Evolutionary conservation across 2,329 filamentous ascomycete genomes (phyloP).

Genomic region (Monosporascus sp.): DNA sequence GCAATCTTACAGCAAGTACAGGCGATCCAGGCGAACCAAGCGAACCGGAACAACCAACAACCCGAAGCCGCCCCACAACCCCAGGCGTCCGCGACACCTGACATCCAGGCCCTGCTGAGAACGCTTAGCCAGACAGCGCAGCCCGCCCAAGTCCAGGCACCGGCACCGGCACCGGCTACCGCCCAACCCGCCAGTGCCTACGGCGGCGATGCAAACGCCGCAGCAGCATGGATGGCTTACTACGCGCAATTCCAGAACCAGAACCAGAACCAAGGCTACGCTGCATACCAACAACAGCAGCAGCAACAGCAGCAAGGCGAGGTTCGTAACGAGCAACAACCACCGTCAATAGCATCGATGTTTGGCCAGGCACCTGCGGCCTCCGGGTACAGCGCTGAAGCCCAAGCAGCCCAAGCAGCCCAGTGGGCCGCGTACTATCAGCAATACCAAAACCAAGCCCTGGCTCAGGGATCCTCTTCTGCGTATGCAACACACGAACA

Average conservation of each 20-base stretch:
- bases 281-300: not conserved
- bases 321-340: no score
- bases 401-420: not conserved
- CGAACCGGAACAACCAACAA: constrained; percentile 10
- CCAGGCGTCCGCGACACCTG: constrained; percentile 15
- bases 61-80: constrained; percentile 8
- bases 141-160: constrained; percentile 5
- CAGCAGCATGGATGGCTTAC: constrained; percentile 7
- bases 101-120: constrained; percentile 21
- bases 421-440: not conserved
- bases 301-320: not conserved
- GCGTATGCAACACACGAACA: not conserved
- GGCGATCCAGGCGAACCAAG: constrained; percentile 15
- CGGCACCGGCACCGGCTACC: not conserved
- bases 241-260: constrained; percentile 1
- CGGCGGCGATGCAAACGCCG: constrained; percentile 6
- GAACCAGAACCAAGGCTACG: not conserved
- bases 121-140: constrained; percentile 12
- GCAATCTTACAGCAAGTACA: constrained; percentile 22
- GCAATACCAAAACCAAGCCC: not conserved
- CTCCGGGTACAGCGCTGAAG: not conserved
- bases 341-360: no score
- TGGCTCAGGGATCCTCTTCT: not conserved
- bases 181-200: not conserved
- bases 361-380: not conserved